Conservation (phyloP, 495 filamentous ascomycete genomes). For the Neurospora sp. region DNA sequence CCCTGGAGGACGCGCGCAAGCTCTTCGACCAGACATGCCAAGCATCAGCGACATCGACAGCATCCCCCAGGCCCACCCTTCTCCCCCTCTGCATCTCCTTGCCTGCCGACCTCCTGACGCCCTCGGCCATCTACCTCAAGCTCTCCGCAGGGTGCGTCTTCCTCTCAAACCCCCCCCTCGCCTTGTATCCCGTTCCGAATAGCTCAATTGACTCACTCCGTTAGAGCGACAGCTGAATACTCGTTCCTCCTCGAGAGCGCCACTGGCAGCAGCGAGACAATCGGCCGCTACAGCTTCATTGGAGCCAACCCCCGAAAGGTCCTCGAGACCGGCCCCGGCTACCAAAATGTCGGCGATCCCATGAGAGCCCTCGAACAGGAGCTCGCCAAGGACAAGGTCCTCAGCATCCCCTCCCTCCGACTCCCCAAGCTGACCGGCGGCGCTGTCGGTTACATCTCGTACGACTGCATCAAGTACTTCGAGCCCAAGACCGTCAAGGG, state of each 20-base stretch:
- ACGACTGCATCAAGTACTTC: constrained; percentile 96
- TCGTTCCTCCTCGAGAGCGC: constrained; percentile 94
- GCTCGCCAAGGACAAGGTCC: constrained; percentile 64
- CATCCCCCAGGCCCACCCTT: constrained; percentile 48
- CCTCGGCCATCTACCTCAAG: constrained; percentile 85
- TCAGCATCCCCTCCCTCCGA: constrained; percentile 65
- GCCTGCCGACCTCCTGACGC: constrained; percentile 83
- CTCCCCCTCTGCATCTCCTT: constrained; percentile 81
- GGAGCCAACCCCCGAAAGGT: constrained; percentile 79
- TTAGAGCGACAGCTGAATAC: constrained; percentile 57
- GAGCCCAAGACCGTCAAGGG: constrained; percentile 70
- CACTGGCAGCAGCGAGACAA: constrained; percentile 81
- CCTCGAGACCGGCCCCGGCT: constrained; percentile 75
- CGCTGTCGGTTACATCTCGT: constrained; percentile 91
- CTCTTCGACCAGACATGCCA: constrained; percentile 18
- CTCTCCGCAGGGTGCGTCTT: constrained; percentile 34
- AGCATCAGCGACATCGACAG: not conserved
- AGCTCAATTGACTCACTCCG: constrained; percentile 4
- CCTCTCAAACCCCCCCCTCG: not conserved
- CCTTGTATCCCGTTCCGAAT: not conserved
- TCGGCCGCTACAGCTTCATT: constrained; percentile 91
- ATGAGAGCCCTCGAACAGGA: constrained; percentile 71
- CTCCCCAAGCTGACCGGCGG: constrained; percentile 83
- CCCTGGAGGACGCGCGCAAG: constrained; percentile 14
- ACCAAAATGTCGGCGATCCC: constrained; percentile 76